Conservation (phyloP, 1,284 basidiomycete genomes). For the Leucoagaricus sp. region DNA sequence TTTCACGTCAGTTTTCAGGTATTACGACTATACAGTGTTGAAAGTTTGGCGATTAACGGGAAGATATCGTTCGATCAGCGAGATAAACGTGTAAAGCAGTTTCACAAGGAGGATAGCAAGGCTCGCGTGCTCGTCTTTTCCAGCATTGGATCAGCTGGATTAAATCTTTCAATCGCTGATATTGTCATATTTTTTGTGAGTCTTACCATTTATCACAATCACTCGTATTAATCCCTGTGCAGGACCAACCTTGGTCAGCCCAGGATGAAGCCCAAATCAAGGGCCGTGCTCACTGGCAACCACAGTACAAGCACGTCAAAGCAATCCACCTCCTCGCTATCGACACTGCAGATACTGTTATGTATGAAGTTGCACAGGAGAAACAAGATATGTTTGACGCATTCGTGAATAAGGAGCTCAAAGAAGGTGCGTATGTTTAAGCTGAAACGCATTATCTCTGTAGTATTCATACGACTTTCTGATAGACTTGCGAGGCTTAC, state of each 20-base stretch:
- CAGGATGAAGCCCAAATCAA: slow-evolving; percentile 31
- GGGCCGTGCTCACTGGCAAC: slow-evolving; percentile 30
- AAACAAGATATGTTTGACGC: slow-evolving; percentile 31
- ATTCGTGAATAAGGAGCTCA: slow-evolving; percentile 25
- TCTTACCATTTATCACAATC: background rate
- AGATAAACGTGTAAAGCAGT: background rate
- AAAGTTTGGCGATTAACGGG: slow-evolving; percentile 1
- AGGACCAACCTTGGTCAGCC: slow-evolving; percentile 34
- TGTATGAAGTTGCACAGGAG: slow-evolving; percentile 24
- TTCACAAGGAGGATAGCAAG: background rate
- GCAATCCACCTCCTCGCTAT: slow-evolving; percentile 26
- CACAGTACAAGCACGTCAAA: slow-evolving; percentile 25
- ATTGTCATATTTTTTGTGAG: slow-evolving; percentile 28
- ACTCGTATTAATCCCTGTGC: background rate
- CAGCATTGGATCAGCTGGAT: slow-evolving; percentile 25
- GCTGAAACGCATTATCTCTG: too few species aligned
- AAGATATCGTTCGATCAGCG: background rate
- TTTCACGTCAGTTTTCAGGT: background rate
- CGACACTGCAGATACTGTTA: slow-evolving; percentile 29
- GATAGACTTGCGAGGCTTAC: too few species aligned
- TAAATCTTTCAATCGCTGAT: slow-evolving; percentile 25
- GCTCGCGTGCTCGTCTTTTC: slow-evolving; percentile 12
- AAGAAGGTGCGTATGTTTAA: too few species aligned
- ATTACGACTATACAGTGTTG: background rate
- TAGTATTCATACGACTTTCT: too few species aligned